Percentiles rank a stretch among this genome's conserved stretches.
These are phyloP conservation scores for Fusarium xylarioides DNA, from an alignment of 2,329 filamentous ascomycete species.

Conservation along the genomic window DNA sequence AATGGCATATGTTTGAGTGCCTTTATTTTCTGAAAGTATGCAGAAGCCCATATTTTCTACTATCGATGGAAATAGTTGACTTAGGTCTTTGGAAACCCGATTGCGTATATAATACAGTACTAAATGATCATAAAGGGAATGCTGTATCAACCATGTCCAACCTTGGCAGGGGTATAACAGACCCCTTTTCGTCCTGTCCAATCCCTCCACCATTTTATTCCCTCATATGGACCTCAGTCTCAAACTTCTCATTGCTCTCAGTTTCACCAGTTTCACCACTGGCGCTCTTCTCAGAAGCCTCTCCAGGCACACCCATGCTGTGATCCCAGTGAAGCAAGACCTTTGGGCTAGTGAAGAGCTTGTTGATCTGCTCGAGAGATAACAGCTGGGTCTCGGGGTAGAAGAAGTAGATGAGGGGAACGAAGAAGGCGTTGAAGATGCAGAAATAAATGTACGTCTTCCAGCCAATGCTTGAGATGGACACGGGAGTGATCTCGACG, in stretches of 20 bases:
- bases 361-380: constrained; percentile 60
- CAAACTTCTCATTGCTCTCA: constrained; percentile 35
- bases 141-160: not conserved
- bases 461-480: constrained; percentile 50
- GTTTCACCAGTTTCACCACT: constrained; percentile 24
- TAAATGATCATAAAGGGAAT: not conserved
- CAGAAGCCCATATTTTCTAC: not conserved
- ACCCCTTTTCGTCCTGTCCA: fast-evolving
- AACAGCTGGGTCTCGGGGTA: constrained; percentile 60
- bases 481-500: constrained; percentile 51
- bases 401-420: constrained; percentile 58
- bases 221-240: constrained; percentile 12
- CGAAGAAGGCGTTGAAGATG: constrained; percentile 49
- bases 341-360: constrained; percentile 48
- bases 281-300: constrained; percentile 29
- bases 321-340: constrained; percentile 45
- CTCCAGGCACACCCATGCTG: constrained; percentile 46
- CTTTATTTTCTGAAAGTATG: not conserved
- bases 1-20: not conserved
- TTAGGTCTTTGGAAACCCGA: no score
- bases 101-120: not conserved
- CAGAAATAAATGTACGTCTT: constrained; percentile 51
- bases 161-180: not conserved
- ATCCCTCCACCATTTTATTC: not conserved
- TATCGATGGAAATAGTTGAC: not conserved